These are phyloP conservation scores for Lasiodiplodia hormozganensis DNA, from an alignment of 2,329 filamentous ascomycete genomes.

Conservation along the genomic window DNA sequence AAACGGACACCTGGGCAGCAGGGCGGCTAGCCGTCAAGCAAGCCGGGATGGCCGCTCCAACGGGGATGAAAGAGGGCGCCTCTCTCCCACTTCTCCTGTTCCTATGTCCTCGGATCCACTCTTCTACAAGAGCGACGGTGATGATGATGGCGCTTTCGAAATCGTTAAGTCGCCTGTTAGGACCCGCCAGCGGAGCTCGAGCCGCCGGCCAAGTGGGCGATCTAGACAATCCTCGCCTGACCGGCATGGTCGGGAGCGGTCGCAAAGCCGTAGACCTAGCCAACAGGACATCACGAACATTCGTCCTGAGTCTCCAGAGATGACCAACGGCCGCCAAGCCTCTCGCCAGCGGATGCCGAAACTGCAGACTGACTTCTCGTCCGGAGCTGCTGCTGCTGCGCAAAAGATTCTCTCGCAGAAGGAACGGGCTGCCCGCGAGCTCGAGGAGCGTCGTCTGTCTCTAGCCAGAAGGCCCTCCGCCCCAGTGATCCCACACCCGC, in stretches of 20 bases:
- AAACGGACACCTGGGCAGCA: slow-evolving; percentile 31
- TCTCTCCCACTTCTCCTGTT: slow-evolving; percentile 81
- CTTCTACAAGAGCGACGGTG: slow-evolving; percentile 56
- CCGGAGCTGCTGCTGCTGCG: slow-evolving; percentile 23
- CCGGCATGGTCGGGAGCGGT: slow-evolving; percentile 44
- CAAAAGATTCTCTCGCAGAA: slow-evolving; percentile 47
- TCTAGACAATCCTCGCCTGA: slow-evolving; percentile 57
- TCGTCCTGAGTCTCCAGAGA: slow-evolving; percentile 45
- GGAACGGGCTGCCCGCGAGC: slow-evolving; percentile 71
- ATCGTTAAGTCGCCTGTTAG: slow-evolving; percentile 53
- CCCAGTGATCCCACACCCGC: slow-evolving; percentile 79
- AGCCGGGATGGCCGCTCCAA: slow-evolving; percentile 56
- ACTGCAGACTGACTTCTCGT: slow-evolving; percentile 33
- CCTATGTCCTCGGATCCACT: slow-evolving; percentile 71
- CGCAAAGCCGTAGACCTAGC: slow-evolving; percentile 43
- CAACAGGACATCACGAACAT: slow-evolving; percentile 33
- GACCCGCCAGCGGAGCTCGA: slow-evolving; percentile 59
- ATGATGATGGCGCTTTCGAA: slow-evolving; percentile 56
- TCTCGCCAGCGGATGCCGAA: slow-evolving; percentile 32
- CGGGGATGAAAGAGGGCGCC: slow-evolving; percentile 52
- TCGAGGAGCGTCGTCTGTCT: slow-evolving; percentile 87
- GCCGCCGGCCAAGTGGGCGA: slow-evolving; percentile 55
- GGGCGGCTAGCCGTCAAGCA: slow-evolving; percentile 49
- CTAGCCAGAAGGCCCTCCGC: slow-evolving; percentile 80
- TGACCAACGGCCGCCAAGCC: slow-evolving; percentile 21